These are phyloP conservation scores for Solanum stenotomum DNA, from an alignment of 257 asterid genomes.

Conservation along the genomic window DNA sequence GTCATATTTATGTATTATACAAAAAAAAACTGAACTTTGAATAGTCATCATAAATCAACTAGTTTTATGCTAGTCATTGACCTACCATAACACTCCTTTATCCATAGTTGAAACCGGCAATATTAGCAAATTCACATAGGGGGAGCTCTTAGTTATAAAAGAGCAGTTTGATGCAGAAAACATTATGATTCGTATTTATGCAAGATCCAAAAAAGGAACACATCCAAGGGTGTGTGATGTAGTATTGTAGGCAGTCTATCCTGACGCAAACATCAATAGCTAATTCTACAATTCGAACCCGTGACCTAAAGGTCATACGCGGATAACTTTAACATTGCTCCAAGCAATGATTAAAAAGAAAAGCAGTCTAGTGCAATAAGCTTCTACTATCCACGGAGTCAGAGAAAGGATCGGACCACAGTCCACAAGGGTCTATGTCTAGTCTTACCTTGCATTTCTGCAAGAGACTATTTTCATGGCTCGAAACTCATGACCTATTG, in stretches of 20 bases:
- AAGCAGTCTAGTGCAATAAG: neutral
- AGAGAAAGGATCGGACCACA: neutral
- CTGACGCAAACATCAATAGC: neutral
- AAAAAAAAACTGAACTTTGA: too few relatives aligned
- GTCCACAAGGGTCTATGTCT: neutral
- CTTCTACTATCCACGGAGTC: neutral
- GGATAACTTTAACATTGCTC: too few relatives aligned
- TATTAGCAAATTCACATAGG: neutral
- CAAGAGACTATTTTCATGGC: neutral
- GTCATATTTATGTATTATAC: too few relatives aligned
- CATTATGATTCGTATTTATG: neutral
- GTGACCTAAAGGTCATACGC: neutral
- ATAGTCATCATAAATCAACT: neutral
- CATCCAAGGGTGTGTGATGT: neutral
- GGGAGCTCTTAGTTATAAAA: neutral
- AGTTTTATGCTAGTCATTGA: neutral
- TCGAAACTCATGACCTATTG: neutral
- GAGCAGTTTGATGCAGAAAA: neutral
- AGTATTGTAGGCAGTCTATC: neutral
- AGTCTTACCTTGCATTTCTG: too few relatives aligned
- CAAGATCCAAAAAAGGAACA: neutral
- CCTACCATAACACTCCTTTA: neutral
- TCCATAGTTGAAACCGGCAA: neutral
- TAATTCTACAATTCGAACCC: too few relatives aligned
- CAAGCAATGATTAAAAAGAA: too few relatives aligned